Evolutionary conservation across 1,139 yeast species (phyloP), one percentile per base, ranked within the genome.

Genomic region (Dujonia santamariae): DNA sequence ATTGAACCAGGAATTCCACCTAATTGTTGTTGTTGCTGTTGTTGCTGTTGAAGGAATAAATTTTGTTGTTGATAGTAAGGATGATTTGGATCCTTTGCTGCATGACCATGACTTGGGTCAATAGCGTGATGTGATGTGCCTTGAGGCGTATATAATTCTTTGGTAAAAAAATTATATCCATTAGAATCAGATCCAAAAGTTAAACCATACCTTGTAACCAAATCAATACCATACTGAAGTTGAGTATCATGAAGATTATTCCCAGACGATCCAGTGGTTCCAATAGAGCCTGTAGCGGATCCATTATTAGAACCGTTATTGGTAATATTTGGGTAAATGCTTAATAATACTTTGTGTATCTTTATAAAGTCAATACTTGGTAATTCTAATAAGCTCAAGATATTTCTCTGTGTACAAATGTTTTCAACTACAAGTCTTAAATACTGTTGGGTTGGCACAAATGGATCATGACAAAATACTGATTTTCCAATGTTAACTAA

Each of bases 401-500:
- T 62, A 63, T 83, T 75, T 48, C 90, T 64, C 53, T 80, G 90
- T 31, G 84, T 75, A 47, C 81, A 82, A 43, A 83, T 84, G 49
- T 83, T 83, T 47, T 83, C 92, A 37, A 84, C 85, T 22, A 84
- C 88, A 57, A 83, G 67, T 46, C 83, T 69, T 54, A 84, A 67
- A 50, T 84, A 84, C 48, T 82, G 88, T 38, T 76, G 80, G 3
- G 92, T 82, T 20, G 94, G 94, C 4, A 82, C 87, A 57, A 84
- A 84, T 6, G 90, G 87, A 53, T 84, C 92, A 41, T 84, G 75
- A 49, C 90, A 83, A 37, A 79, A 74, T 7, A 84, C 90, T 28
- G 85, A 75, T 53, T 83, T 84, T 9, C 92, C 90, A 25, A 84
- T 74, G 45, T 83, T 81, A 35, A 81, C 87, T 43, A 84, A 71